Percentiles rank a stretch among this genome's conserved stretches.
Conservation (phyloP, 83 land plant genomes). For the Picea mariana region DNA sequence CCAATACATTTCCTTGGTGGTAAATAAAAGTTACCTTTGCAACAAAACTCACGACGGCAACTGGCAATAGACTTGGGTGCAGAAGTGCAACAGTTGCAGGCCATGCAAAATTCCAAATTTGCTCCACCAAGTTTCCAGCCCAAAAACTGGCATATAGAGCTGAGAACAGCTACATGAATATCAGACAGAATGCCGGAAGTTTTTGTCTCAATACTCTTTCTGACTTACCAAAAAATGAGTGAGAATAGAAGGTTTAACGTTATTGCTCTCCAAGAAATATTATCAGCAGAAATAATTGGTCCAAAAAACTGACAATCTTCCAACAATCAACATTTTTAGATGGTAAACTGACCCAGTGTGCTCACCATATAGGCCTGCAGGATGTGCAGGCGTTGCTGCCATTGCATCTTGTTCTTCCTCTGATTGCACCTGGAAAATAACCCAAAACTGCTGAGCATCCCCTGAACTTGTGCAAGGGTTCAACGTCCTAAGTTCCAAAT, state of each 20-base stretch:
- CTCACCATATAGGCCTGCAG: slow-evolving; percentile 86
- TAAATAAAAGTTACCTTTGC: slow-evolving; percentile 53
- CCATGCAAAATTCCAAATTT: slow-evolving; percentile 83
- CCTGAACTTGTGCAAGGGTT: neutral
- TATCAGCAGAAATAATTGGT: neutral
- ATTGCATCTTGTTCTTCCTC: slow-evolving; percentile 78
- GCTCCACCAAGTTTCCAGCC: slow-evolving; percentile 80
- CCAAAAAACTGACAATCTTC: neutral
- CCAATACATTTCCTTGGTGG: slow-evolving; percentile 8
- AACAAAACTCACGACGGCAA: slow-evolving; percentile 76
- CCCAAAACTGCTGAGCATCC: slow-evolving; percentile 1
- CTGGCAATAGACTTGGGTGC: slow-evolving; percentile 86
- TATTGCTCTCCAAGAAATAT: neutral
- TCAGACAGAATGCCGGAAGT: too few species aligned
- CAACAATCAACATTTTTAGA: neutral
- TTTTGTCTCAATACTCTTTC: too few species aligned
- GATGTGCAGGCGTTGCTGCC: slow-evolving; percentile 94
- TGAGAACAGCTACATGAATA: slow-evolving; percentile 24
- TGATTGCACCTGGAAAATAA: slow-evolving; percentile 66
- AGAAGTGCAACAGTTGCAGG: slow-evolving; percentile 84
- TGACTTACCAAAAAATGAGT: neutral
- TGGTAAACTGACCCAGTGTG: neutral
- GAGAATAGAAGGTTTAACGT: slow-evolving; percentile 2
- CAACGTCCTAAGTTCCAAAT: neutral
- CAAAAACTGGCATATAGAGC: slow-evolving; percentile 74